Conservation (phyloP, 805 yeast genomes). For the Candida chilensis region DNA sequence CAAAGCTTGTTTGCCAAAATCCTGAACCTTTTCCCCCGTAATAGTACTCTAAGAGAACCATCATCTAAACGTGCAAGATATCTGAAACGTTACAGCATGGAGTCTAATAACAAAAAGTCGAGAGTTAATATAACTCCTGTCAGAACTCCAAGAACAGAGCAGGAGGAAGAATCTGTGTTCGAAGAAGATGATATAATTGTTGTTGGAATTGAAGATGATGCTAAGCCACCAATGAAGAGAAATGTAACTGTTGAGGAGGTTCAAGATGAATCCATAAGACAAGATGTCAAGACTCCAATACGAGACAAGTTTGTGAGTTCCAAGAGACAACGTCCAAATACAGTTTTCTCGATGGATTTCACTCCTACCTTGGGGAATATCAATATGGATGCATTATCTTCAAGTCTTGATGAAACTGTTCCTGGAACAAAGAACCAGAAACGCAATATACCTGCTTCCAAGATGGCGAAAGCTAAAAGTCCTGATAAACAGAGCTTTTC, state of each 20-base stretch:
- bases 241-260: background rate
- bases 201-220: too few relatives aligned
- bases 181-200: too few relatives aligned
- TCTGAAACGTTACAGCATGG: background rate
- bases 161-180: too few relatives aligned
- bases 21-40: too few relatives aligned
- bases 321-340: background rate
- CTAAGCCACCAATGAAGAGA: background rate
- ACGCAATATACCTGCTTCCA: too few relatives aligned
- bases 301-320: background rate
- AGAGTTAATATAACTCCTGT: background rate
- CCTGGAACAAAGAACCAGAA: too few relatives aligned
- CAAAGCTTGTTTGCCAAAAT: too few relatives aligned
- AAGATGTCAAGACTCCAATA: background rate
- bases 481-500: too few relatives aligned
- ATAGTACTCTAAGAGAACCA: too few relatives aligned
- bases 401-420: background rate
- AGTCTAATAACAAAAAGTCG: background rate
- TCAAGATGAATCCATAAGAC: background rate
- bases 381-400: background rate
- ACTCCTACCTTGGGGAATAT: background rate
- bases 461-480: too few relatives aligned
- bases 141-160: too few relatives aligned
- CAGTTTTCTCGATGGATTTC: background rate
- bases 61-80: too few relatives aligned